phyloP scores from a whole-genome alignment of 345 rosid genomes.

The Angophora floribunda region DNA sequence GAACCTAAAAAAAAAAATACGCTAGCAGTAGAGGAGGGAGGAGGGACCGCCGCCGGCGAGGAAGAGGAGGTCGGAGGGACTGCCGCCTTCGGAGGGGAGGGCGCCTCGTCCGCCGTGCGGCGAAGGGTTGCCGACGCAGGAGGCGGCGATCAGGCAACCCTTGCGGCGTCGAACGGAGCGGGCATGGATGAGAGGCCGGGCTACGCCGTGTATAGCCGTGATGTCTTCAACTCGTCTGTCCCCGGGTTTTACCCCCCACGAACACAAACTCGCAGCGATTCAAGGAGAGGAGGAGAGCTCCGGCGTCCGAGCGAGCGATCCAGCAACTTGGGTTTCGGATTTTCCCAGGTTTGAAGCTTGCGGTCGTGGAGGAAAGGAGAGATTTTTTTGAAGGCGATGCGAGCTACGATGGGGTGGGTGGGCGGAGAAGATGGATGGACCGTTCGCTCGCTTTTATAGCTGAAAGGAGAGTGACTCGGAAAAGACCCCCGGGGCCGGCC shows the following conservation, averaged over 20 bases:
- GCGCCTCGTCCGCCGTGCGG: constrained; percentile 99
- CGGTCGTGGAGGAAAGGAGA: not conserved
- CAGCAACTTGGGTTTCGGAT: not conserved
- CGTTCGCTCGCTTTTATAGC: not conserved
- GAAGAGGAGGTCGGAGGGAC: constrained; percentile 99
- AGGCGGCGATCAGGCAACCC: constrained; percentile 61
- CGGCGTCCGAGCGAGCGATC: not conserved
- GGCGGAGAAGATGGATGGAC: not conserved
- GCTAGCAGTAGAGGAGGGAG: not conserved
- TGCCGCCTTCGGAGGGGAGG: constrained; percentile 99
- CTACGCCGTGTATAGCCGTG: constrained; percentile 92
- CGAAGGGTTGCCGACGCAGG: constrained; percentile 61
- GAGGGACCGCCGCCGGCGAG: constrained; percentile 89
- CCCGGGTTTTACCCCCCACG: constrained; percentile 20
- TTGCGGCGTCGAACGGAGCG: constrained; percentile 71
- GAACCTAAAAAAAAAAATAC: not conserved
- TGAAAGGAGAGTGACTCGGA: not conserved
- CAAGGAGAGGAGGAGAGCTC: not conserved
- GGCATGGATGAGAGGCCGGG: constrained; percentile 63
- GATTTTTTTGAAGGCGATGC: not conserved
- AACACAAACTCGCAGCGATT: not conserved
- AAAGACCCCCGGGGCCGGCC: not conserved
- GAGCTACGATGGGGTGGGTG: not conserved
- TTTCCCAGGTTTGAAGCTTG: not conserved
- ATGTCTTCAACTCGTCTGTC: constrained; percentile 51